A percentile compares a stretch with the other conserved stretches of the same genome.
phyloP scores from a whole-genome alignment of 129 eudicot species.

The Lactuca sativa region DNA sequence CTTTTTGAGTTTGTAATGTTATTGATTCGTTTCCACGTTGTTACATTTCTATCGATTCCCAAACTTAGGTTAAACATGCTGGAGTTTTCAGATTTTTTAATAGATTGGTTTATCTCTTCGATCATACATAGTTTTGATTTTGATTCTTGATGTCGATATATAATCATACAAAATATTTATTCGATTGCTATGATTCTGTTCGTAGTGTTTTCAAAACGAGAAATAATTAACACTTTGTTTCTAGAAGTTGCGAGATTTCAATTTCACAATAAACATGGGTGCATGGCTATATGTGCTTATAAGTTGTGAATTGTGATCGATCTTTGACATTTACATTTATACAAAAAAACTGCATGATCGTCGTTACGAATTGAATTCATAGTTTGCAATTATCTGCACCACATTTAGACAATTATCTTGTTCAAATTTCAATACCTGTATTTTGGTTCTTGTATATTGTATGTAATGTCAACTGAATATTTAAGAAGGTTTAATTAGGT shows the following conservation, averaged over 20 bases:
- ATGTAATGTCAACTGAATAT: neutral
- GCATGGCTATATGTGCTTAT: constrained; percentile 8
- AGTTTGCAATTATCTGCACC: neutral
- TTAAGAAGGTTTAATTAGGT: constrained; percentile 4
- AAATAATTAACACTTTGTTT: neutral
- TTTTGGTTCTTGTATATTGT: constrained; percentile 3
- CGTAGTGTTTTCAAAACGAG: neutral
- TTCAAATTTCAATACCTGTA: neutral
- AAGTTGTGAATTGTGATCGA: neutral
- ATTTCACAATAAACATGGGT: neutral
- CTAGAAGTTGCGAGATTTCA: neutral
- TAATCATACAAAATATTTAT: too few species aligned
- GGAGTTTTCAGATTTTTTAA: neutral
- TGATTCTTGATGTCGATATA: neutral
- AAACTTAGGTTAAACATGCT: neutral
- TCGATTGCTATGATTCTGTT: neutral
- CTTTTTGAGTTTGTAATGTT: neutral
- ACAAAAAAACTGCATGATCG: neutral
- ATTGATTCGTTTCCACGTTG: neutral
- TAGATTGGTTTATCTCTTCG: neutral
- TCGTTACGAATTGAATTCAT: neutral
- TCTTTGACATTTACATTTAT: neutral
- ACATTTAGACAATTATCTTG: neutral
- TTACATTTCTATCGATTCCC: neutral
- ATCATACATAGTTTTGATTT: neutral